phyloP scores from a whole-genome alignment of 495 filamentous ascomycete genomes.

The Chaetomium fimeti region DNA sequence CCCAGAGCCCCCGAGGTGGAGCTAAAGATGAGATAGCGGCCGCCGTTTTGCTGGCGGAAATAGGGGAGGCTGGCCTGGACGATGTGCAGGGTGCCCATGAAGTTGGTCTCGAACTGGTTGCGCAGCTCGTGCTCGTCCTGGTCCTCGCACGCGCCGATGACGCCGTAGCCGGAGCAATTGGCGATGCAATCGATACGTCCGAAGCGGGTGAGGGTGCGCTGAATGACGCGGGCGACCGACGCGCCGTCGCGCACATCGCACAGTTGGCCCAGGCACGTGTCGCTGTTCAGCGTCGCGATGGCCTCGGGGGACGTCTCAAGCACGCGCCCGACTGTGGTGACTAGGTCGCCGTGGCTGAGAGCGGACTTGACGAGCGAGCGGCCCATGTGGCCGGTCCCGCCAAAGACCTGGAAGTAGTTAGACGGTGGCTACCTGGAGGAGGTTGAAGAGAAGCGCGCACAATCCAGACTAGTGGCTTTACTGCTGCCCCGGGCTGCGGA shows the following conservation, averaged over 20 bases:
- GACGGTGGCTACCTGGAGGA: background rate
- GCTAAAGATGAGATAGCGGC: conserved; percentile 90
- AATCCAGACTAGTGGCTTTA: conserved; percentile 78
- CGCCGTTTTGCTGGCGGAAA: conserved; percentile 71
- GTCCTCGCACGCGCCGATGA: conserved; percentile 94
- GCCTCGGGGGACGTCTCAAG: conserved; percentile 71
- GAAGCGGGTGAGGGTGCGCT: conserved; percentile 66
- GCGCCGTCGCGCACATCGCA: conserved; percentile 85
- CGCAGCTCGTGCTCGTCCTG: conserved; percentile 93
- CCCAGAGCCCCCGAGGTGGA: conserved; percentile 85
- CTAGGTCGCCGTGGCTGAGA: conserved; percentile 79
- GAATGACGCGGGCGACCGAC: conserved; percentile 70
- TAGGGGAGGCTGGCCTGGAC: conserved; percentile 86
- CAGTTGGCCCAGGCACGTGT: conserved; percentile 73
- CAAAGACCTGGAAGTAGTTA: conserved; percentile 66
- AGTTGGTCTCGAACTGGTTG: conserved; percentile 96
- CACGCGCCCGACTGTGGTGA: conserved; percentile 82
- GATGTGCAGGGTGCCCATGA: conserved; percentile 90
- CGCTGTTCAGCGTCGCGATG: conserved; percentile 62
- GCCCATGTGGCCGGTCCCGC: conserved; percentile 93
- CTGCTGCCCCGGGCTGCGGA: conserved; percentile 66
- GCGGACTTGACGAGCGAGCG: conserved; percentile 80
- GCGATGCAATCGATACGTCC: conserved; percentile 84
- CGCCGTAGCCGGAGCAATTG: conserved; percentile 89
- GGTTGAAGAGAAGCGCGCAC: conserved; percentile 47